phyloP scores from a whole-genome alignment of 345 rosid species.

The Durio zibethinus region DNA sequence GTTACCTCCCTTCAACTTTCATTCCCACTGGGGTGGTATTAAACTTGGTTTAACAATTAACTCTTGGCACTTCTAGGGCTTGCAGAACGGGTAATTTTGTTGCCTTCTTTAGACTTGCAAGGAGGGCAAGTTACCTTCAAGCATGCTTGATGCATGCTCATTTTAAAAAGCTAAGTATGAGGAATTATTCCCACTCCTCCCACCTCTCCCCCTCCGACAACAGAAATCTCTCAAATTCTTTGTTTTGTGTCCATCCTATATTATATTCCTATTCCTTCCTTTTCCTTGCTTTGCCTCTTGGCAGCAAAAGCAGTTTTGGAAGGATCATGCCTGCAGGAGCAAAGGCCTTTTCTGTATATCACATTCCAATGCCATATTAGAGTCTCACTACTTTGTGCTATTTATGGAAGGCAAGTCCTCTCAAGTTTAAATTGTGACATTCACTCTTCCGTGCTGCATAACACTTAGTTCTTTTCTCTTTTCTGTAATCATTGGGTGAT shows the following conservation, averaged over 20 bases:
- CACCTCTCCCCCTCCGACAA: neutral
- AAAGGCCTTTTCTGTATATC: neutral
- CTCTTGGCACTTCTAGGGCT: constrained; percentile 54
- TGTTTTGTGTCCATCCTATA: neutral
- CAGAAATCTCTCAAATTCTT: neutral
- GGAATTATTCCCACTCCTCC: constrained; percentile 2
- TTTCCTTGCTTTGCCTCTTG: constrained; percentile 7
- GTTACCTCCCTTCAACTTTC: constrained; percentile 17
- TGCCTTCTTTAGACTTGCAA: constrained; percentile 87
- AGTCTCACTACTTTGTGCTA: neutral
- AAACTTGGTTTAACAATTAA: constrained; percentile 31
- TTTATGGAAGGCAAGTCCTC: neutral
- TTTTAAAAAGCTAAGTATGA: constrained; percentile 86
- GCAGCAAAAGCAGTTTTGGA: neutral
- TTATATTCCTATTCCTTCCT: neutral
- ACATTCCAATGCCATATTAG: neutral
- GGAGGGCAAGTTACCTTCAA: constrained; percentile 90
- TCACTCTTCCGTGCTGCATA: constrained; percentile 17
- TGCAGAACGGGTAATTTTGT: constrained; percentile 89
- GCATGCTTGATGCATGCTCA: constrained; percentile 99
- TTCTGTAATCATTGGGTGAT: neutral
- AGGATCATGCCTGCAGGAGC: neutral
- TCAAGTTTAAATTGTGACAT: constrained; percentile 14
- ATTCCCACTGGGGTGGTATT: constrained; percentile 18
- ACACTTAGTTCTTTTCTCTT: neutral